A percentile compares a stretch with the other conserved stretches of the same genome.
Conservation (phyloP, 768 basidiomycete genomes). For the Leccinum imitatum region DNA sequence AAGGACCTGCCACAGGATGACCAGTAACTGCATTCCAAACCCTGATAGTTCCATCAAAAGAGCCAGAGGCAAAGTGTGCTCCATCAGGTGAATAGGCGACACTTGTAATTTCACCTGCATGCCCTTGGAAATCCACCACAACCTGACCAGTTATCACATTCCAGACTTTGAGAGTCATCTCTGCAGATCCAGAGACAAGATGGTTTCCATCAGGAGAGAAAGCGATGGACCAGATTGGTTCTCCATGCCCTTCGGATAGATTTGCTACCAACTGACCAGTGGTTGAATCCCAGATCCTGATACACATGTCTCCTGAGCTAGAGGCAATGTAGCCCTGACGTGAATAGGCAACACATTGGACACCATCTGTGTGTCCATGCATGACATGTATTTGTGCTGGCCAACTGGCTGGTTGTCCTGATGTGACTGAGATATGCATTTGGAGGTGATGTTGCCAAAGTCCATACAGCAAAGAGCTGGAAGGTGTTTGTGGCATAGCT, state of each 20-base stretch:
- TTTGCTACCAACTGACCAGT: not conserved
- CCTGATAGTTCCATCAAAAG: not conserved
- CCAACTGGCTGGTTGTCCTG: not conserved
- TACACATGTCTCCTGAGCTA: not conserved
- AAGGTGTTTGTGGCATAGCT: not conserved
- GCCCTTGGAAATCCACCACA: constrained; percentile 2
- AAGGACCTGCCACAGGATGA: not conserved
- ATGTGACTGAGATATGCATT: not conserved
- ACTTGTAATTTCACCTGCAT: not conserved
- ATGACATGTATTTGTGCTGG: not conserved
- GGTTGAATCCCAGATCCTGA: not conserved
- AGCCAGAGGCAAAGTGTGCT: not conserved
- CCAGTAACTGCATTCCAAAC: not conserved
- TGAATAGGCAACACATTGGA: constrained; percentile 1
- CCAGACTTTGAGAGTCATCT: not conserved
- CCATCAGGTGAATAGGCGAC: not conserved
- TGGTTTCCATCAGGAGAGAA: not conserved
- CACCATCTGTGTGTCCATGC: not conserved
- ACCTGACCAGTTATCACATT: not conserved
- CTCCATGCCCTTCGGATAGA: not conserved
- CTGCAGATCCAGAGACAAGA: not conserved
- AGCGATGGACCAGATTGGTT: not conserved
- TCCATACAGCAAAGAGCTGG: not conserved
- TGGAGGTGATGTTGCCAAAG: constrained; percentile 2
- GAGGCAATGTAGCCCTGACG: not conserved